These are phyloP conservation scores for Candida frijolesensis DNA, from an alignment of 1,139 yeast genomes.

Conservation along the genomic window DNA sequence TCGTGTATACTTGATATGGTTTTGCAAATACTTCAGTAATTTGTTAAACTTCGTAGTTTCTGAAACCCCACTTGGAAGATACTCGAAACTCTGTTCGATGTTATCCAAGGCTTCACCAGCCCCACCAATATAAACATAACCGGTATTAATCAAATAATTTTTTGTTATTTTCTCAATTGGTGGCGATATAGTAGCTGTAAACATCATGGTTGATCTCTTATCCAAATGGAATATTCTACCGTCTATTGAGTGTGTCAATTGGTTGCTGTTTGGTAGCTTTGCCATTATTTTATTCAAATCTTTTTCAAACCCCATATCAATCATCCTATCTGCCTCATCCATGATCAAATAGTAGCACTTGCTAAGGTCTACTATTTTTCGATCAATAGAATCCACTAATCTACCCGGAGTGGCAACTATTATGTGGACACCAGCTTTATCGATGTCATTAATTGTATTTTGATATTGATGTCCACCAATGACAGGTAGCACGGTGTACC, in stretches of 20 bases:
- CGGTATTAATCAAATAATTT: constrained; percentile 63
- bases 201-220: constrained; percentile 69
- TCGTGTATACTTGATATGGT: constrained; percentile 36
- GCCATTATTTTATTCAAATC: constrained; percentile 65
- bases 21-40: constrained; percentile 25
- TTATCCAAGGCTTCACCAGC: constrained; percentile 65
- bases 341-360: constrained; percentile 71
- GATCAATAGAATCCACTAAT: constrained; percentile 74
- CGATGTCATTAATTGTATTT: constrained; percentile 53
- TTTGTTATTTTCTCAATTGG: constrained; percentile 67
- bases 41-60: constrained; percentile 24
- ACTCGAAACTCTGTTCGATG: constrained; percentile 70
- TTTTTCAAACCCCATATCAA: constrained; percentile 91
- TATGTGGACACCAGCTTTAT: constrained; percentile 69
- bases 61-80: constrained; percentile 23
- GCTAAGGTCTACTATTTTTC: constrained; percentile 59
- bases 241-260: constrained; percentile 24
- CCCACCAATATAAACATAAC: constrained; percentile 71
- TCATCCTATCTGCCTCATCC: constrained; percentile 96
- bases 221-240: constrained; percentile 29
- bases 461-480: constrained; percentile 92
- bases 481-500: constrained; percentile 61
- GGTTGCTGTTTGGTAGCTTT: constrained; percentile 39
- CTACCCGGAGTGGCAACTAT: constrained; percentile 95
- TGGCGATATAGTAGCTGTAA: constrained; percentile 89